Evolutionary conservation across 768 basidiomycete species (phyloP).

Genomic region (Gautieria morchelliformis): DNA sequence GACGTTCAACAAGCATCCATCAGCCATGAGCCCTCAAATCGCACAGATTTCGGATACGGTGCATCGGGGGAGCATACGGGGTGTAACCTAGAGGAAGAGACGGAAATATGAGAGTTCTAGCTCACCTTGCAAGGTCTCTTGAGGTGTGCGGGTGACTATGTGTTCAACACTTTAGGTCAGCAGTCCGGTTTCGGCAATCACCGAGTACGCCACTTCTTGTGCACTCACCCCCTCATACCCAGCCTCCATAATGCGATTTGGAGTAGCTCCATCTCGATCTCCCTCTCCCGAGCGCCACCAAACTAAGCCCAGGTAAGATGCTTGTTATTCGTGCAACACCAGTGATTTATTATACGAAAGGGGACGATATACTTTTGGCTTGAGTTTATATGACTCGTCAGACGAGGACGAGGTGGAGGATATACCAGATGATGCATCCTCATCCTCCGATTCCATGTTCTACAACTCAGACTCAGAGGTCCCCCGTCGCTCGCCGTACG

Average conservation of each 20-base stretch:
- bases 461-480: constrained; percentile 37
- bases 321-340: background rate
- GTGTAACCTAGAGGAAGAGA: background rate
- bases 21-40: background rate
- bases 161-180: background rate
- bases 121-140: constrained; percentile 6
- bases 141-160: background rate
- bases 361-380: background rate
- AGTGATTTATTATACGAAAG: background rate
- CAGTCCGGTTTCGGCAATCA: background rate
- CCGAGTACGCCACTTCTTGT: background rate
- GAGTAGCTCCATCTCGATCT: constrained; percentile 3
- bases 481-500: constrained; percentile 27
- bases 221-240: too few species aligned
- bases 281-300: background rate
- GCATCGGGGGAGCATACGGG: background rate
- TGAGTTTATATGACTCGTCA: constrained; percentile 35
- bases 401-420: constrained; percentile 15
- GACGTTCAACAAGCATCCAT: background rate
- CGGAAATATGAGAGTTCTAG: background rate
- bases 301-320: background rate
- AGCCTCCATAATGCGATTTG: constrained; percentile 1
- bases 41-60: background rate
- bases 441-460: constrained; percentile 29
- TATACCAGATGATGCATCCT: constrained; percentile 18